These are phyloP conservation scores for Mortierella sp. DNA, from an alignment of 371 early-diverging fungal species.

Conservation along the genomic window DNA sequence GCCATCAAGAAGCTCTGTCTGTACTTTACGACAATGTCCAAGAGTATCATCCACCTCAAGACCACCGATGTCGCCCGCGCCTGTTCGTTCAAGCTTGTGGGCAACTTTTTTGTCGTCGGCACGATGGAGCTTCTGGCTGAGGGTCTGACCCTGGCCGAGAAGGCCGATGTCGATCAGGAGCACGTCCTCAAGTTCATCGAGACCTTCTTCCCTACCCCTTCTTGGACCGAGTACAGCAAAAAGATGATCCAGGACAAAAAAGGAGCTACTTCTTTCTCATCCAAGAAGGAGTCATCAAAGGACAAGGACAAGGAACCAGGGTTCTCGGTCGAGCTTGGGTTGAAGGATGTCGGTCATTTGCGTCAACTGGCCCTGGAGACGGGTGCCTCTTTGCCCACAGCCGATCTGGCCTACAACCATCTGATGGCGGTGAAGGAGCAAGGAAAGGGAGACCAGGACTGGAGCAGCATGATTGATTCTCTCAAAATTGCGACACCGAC, in stretches of 20 bases:
- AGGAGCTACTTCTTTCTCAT: no score
- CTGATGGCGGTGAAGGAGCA: conserved; percentile 23
- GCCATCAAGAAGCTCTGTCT: conserved; percentile 33
- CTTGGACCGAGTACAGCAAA: no score
- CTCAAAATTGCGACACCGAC: conserved; percentile 1
- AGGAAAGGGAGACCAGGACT: conserved; percentile 45
- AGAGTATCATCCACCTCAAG: conserved; percentile 25
- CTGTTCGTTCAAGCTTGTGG: conserved; percentile 71
- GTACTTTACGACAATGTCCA: conserved; percentile 44
- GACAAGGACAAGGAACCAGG: conserved; percentile 49
- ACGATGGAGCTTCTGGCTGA: conserved; percentile 75
- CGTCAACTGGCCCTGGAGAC: conserved; percentile 26
- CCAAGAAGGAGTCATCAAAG: background rate
- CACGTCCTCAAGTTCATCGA: no score
- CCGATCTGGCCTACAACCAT: conserved; percentile 45
- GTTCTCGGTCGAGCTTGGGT: conserved; percentile 62
- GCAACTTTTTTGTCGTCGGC: conserved; percentile 75
- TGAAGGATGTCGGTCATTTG: conserved; percentile 68
- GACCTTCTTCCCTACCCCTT: no score
- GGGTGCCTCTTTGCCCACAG: conserved; percentile 31
- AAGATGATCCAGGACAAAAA: no score
- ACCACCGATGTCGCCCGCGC: conserved; percentile 59
- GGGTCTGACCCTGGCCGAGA: conserved; percentile 77
- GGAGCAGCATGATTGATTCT: conserved; percentile 37
- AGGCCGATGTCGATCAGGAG: conserved; percentile 65